Percentiles rank a stretch among this genome's conserved stretches.
Evolutionary conservation across 179 eudicot species (phyloP).

Genomic region (Sideroxylon spinosum): DNA sequence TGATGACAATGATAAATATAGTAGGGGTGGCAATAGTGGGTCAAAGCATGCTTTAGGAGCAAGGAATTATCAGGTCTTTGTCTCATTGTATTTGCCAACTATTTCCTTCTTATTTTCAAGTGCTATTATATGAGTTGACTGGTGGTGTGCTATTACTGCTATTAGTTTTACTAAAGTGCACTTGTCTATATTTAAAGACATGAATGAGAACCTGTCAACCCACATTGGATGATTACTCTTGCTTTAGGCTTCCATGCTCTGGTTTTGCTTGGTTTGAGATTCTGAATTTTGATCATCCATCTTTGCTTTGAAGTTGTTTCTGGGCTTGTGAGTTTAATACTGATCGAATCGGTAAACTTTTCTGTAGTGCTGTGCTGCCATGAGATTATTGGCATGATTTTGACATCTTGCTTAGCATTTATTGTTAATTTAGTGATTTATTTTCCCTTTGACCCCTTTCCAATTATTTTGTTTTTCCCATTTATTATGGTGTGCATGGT

Average conservation of each 20-base stretch:
- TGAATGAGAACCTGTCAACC: neutral
- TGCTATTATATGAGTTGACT: neutral
- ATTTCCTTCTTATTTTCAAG: neutral
- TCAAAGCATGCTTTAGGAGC: slow-evolving; percentile 34
- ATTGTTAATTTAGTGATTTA: no score
- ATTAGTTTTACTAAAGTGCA: neutral
- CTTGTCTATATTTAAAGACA: neutral
- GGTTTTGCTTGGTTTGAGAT: neutral
- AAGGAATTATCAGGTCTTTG: slow-evolving; percentile 46
- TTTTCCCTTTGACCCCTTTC: no score
- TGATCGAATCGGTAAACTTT: no score
- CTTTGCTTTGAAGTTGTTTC: no score
- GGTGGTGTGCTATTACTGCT: neutral
- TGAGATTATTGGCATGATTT: no score
- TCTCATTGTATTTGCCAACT: neutral
- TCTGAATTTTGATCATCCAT: no score
- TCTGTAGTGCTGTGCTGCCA: no score
- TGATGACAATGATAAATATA: slow-evolving; percentile 46
- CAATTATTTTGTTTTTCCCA: no score
- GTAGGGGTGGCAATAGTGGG: slow-evolving; percentile 26
- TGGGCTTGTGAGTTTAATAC: no score
- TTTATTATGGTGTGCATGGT: no score
- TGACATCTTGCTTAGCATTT: no score
- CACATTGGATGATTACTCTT: neutral
- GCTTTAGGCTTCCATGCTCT: neutral